These are phyloP conservation scores for Jacaranda mimosifolia DNA, from an alignment of 257 asterid species.

Conservation along the genomic window DNA sequence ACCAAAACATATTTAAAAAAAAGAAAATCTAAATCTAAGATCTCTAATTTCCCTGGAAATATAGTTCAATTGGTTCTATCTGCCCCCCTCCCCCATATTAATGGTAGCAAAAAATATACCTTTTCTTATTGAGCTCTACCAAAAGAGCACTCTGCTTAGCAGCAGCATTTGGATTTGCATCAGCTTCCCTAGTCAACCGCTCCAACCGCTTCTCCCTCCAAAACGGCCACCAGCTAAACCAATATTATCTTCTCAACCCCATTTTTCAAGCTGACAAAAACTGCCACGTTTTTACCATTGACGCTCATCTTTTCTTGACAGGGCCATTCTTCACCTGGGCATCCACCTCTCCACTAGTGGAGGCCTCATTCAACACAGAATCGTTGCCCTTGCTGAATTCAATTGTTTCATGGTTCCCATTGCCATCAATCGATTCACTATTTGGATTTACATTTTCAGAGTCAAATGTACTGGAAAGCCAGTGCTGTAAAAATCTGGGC, in stretches of 20 bases:
- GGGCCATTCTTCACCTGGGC: conserved; percentile 46
- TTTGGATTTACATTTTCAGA: conserved; percentile 52
- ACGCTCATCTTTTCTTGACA: conserved; percentile 57
- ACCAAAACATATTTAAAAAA: too few species aligned
- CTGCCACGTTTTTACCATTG: conserved; percentile 70
- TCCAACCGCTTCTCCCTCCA: conserved; percentile 81
- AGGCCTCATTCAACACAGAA: conserved; percentile 37
- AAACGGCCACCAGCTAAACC: conserved; percentile 92
- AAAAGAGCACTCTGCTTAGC: conserved; percentile 76
- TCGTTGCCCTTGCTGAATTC: conserved; percentile 37
- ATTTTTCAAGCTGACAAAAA: conserved; percentile 57
- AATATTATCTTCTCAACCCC: conserved; percentile 66
- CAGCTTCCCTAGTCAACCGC: conserved; percentile 79
- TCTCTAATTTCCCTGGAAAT: neutral
- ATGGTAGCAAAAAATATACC: conserved; percentile 47
- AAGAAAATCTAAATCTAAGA: too few species aligned
- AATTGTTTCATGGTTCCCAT: conserved; percentile 33
- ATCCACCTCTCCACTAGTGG: conserved; percentile 36
- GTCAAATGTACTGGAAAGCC: conserved; percentile 59
- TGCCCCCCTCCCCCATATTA: neutral
- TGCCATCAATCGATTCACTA: conserved; percentile 37
- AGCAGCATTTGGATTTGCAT: conserved; percentile 79
- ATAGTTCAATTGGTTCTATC: neutral
- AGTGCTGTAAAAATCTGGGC: conserved; percentile 56
- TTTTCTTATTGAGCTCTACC: conserved; percentile 88